Conservation (phyloP, 331 rosid species). For the Pyrus hybrid region DNA sequence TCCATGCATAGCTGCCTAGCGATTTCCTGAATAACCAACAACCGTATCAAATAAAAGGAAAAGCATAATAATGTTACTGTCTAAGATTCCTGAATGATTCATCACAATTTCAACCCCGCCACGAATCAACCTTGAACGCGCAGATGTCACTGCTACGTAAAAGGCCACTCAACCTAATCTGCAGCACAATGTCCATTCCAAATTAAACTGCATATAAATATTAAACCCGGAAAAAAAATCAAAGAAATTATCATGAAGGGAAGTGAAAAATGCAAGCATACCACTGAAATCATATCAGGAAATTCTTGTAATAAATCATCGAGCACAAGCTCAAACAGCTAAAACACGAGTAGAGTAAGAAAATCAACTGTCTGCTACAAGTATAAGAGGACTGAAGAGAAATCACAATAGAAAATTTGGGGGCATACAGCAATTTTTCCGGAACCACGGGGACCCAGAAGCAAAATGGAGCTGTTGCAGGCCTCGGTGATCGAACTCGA, state of each 20-base stretch:
- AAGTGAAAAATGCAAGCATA: constrained; percentile 9
- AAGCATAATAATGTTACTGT: constrained; percentile 1
- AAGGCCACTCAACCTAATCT: constrained; percentile 83
- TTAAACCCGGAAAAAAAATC: background rate
- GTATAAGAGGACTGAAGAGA: background rate
- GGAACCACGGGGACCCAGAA: constrained; percentile 87
- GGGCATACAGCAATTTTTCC: constrained; percentile 65
- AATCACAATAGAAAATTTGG: background rate
- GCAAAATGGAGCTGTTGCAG: constrained; percentile 84
- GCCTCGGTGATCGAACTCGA: constrained; percentile 81
- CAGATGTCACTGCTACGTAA: constrained; percentile 67
- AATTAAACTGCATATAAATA: background rate
- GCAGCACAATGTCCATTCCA: constrained; percentile 14
- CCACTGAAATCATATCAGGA: constrained; percentile 75
- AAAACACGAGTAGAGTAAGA: constrained; percentile 1
- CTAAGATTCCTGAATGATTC: background rate
- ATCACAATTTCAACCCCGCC: background rate
- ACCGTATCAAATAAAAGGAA: constrained; percentile 13
- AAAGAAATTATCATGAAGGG: no score
- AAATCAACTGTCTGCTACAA: background rate
- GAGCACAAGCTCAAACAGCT: constrained; percentile 84
- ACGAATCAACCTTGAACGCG: constrained; percentile 76
- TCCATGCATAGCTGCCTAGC: constrained; percentile 83
- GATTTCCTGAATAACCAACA: constrained; percentile 65
- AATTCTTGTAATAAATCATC: constrained; percentile 51